phyloP scores from a whole-genome alignment of 2,329 filamentous ascomycete species.

The Neonectria coccinea region DNA sequence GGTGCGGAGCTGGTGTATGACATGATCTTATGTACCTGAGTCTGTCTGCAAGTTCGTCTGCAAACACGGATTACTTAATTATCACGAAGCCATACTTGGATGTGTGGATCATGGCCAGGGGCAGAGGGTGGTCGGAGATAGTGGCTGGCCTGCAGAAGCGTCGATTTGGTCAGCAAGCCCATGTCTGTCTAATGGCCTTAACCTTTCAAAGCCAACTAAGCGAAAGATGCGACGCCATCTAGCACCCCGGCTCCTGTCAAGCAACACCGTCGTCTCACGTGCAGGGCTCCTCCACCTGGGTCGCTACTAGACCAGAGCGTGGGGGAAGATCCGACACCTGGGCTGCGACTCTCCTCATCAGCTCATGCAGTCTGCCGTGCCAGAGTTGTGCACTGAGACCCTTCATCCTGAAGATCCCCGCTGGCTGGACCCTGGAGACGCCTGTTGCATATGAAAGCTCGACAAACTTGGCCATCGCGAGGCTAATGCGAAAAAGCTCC shows the following conservation, averaged over 20 bases:
- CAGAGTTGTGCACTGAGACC: slow-evolving; percentile 15
- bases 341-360: slow-evolving; percentile 17
- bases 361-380: slow-evolving; percentile 18
- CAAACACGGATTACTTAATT: slow-evolving; percentile 29
- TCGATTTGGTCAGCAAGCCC: slow-evolving; percentile 27
- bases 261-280: slow-evolving; percentile 7
- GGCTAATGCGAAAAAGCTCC: slow-evolving; percentile 6
- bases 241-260: slow-evolving; percentile 16
- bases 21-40: slow-evolving; percentile 29
- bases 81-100: slow-evolving; percentile 27
- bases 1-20: slow-evolving; percentile 17
- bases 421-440: slow-evolving; percentile 10
- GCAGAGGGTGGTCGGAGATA: slow-evolving; percentile 26
- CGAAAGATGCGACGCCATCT: slow-evolving; percentile 8
- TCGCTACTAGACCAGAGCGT: slow-evolving; percentile 5
- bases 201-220: slow-evolving; percentile 17
- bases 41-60: neutral
- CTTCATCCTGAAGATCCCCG: slow-evolving; percentile 17
- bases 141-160: slow-evolving; percentile 27
- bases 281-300: slow-evolving; percentile 9
- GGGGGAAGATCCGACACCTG: slow-evolving; percentile 8
- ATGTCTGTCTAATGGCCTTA: slow-evolving; percentile 16
- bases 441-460: neutral
- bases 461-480: neutral
- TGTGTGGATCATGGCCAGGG: slow-evolving; percentile 26